Evolutionary conservation across 805 yeast species (phyloP).

Genomic region (Metschnikowia lunata): DNA sequence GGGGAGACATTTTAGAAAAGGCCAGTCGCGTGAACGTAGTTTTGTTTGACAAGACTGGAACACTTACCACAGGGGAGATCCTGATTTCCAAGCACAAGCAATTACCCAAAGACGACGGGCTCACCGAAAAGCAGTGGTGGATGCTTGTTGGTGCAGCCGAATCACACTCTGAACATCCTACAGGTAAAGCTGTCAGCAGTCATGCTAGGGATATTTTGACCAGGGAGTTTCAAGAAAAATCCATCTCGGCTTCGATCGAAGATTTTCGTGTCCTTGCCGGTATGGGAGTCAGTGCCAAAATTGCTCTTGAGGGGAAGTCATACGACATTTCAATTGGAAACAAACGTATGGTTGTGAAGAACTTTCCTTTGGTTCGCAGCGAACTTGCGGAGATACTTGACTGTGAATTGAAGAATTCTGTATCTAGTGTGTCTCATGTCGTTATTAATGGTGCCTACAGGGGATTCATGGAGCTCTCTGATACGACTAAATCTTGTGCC

Average conservation of each 20-base stretch:
- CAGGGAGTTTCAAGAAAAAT: conserved; percentile 27
- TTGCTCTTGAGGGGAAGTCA: conserved; percentile 14
- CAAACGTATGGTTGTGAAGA: conserved; percentile 32
- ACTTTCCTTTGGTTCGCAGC: conserved; percentile 12
- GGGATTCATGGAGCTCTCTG: conserved; percentile 68
- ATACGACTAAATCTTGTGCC: conserved; percentile 65
- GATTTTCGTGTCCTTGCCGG: conserved; percentile 41
- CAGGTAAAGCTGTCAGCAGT: conserved; percentile 64
- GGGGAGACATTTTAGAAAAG: conserved; percentile 82
- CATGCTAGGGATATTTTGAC: conserved; percentile 27
- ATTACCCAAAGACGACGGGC: conserved; percentile 1
- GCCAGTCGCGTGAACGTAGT: conserved; percentile 61
- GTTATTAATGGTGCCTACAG: conserved; percentile 51
- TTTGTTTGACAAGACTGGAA: conserved; percentile 94
- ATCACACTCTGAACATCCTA: conserved; percentile 77
- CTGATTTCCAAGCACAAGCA: conserved; percentile 18
- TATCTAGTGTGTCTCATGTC: conserved; percentile 51
- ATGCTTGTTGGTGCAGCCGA: conserved; percentile 57
- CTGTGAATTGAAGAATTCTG: conserved; percentile 18
- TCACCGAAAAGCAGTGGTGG: conserved; percentile 42
- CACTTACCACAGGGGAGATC: conserved; percentile 85
- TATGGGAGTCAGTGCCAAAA: conserved; percentile 39
- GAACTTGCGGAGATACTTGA: conserved; percentile 11
- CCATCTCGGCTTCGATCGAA: conserved; percentile 26
- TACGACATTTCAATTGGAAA: conserved; percentile 46